A percentile compares a stretch with the other conserved stretches of the same genome.
These are phyloP conservation scores for Bolboschoenus planiculmis DNA, from an alignment of 176 grass and related monocot species.

Conservation along the genomic window DNA sequence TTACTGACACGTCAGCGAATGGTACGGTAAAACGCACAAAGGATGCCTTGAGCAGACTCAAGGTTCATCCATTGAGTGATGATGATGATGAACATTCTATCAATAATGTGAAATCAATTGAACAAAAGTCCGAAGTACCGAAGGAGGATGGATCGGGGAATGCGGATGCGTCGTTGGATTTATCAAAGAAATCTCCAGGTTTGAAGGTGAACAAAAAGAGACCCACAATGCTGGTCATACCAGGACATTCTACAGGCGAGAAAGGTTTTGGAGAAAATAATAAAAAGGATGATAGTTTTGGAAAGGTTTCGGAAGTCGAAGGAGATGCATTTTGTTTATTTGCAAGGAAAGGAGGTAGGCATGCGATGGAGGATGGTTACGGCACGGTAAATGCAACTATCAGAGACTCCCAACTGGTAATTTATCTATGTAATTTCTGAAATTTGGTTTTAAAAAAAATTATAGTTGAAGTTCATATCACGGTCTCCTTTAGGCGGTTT, in stretches of 20 bases:
- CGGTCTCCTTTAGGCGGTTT: neutral
- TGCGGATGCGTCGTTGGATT: neutral
- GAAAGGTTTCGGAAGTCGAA: conserved; percentile 28
- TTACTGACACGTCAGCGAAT: neutral
- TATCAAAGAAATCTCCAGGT: neutral
- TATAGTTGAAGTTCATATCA: neutral
- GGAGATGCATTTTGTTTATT: conserved; percentile 49
- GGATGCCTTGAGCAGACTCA: neutral
- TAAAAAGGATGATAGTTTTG: conserved; percentile 18
- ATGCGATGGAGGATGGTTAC: conserved; percentile 74
- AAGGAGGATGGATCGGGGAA: conserved; percentile 9
- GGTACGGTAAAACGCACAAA: neutral
- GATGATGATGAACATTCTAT: neutral
- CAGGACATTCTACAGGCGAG: conserved; percentile 17
- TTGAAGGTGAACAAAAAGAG: conserved; percentile 35
- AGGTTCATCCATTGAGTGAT: neutral
- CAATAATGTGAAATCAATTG: neutral
- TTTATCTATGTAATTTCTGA: neutral
- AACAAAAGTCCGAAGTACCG: neutral
- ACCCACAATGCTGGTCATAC: conserved; percentile 52
- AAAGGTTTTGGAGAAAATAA: conserved; percentile 16
- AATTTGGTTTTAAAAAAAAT: neutral
- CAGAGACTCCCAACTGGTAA: conserved; percentile 48
- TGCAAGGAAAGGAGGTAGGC: conserved; percentile 44
- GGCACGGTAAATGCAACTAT: conserved; percentile 24